Conservation (phyloP, 2,329 filamentous ascomycete species). For the Cladosporium sp. region DNA sequence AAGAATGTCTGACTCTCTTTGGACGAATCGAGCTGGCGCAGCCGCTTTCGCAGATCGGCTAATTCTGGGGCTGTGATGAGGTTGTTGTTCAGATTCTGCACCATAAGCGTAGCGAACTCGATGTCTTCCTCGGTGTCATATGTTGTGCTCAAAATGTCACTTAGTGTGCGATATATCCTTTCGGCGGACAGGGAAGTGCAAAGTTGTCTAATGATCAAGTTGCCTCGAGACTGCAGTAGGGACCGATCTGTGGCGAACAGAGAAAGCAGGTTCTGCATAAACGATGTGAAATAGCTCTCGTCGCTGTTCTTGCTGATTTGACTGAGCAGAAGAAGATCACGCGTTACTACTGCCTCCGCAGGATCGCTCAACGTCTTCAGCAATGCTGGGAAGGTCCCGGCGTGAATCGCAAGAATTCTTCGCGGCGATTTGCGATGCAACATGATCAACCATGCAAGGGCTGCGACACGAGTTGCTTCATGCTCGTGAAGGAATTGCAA, state of each 20-base stretch:
- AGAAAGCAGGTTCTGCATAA: constrained; percentile 95
- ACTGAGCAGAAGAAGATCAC: constrained; percentile 86
- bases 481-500: constrained; percentile 94
- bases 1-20: constrained; percentile 95
- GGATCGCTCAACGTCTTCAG: constrained; percentile 95
- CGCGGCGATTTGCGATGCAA: constrained; percentile 89
- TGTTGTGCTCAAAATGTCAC: constrained; percentile 62
- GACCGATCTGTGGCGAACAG: constrained; percentile 92
- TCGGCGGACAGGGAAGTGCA: constrained; percentile 91
- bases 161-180: constrained; percentile 89
- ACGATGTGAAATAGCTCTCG: constrained; percentile 94
- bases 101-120: constrained; percentile 99
- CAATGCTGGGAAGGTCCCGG: constrained; percentile 91
- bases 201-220: constrained; percentile 91
- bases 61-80: constrained; percentile 95
- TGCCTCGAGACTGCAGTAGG: constrained; percentile 85
- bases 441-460: constrained; percentile 96
- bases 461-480: constrained; percentile 89
- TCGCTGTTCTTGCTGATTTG: constrained; percentile 96
- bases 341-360: constrained; percentile 90
- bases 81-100: constrained; percentile 98
- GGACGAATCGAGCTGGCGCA: constrained; percentile 84
- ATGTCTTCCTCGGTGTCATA: constrained; percentile 57
- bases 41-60: constrained; percentile 79
- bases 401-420: constrained; percentile 86